Percentiles rank a stretch among this genome's conserved stretches.
Conservation (phyloP, 129 eudicot species). For the Artemisia argyi region DNA sequence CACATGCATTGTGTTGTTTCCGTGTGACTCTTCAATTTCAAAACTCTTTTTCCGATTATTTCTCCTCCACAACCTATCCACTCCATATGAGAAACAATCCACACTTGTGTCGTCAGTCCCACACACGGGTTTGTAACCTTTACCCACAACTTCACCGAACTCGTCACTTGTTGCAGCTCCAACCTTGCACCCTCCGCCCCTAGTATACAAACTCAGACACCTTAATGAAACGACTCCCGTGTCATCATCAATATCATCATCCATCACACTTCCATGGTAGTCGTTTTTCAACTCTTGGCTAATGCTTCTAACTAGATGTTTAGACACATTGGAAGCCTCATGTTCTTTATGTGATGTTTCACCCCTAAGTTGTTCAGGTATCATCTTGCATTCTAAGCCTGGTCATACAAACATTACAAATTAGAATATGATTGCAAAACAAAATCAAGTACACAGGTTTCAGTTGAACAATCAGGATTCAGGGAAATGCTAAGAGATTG, state of each 20-base stretch:
- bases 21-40: no score
- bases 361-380: no score
- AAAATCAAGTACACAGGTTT: slow-evolving; percentile 1
- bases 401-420: slow-evolving; percentile 16
- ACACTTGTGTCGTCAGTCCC: no score
- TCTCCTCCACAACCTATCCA: no score
- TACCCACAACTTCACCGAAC: slow-evolving; percentile 52
- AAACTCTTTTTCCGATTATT: no score
- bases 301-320: no score
- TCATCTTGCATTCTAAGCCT: slow-evolving; percentile 8
- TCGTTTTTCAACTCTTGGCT: no score
- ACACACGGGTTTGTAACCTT: slow-evolving; percentile 27
- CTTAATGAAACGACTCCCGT: slow-evolving; percentile 42
- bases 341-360: no score
- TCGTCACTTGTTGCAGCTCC: slow-evolving; percentile 81
- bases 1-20: no score
- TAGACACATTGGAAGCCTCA: no score
- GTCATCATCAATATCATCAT: slow-evolving; percentile 29
- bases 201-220: slow-evolving; percentile 67
- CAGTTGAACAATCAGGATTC: not conserved
- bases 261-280: slow-evolving; percentile 36
- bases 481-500: no score
- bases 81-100: no score
- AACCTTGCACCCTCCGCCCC: slow-evolving; percentile 92
- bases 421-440: not conserved